Conservation (phyloP, 192 early-diverging fungal genomes). For the Backusella luteola region DNA sequence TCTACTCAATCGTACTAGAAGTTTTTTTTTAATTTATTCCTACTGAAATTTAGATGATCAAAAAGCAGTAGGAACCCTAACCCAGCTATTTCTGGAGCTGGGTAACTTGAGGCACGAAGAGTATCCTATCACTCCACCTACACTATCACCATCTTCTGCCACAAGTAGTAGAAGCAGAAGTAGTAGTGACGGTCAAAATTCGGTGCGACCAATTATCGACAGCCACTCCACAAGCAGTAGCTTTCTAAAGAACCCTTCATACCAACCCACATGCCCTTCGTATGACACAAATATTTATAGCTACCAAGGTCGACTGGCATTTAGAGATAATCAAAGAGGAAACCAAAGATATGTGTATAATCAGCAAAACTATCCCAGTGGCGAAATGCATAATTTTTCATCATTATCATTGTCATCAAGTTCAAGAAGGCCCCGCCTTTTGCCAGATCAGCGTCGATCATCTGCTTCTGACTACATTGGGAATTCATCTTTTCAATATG, state of each 20-base stretch:
- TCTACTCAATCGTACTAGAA: neutral
- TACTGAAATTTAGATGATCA: neutral
- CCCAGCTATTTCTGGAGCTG: neutral
- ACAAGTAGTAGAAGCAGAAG: neutral
- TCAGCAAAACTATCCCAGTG: neutral
- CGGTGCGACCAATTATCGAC: neutral
- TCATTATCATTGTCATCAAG: neutral
- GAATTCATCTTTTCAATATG: neutral
- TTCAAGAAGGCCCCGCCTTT: neutral
- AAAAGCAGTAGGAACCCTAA: neutral
- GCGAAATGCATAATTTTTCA: neutral
- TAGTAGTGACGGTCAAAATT: neutral
- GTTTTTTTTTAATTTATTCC: neutral
- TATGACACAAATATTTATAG: neutral
- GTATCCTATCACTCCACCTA: neutral
- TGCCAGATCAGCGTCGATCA: neutral
- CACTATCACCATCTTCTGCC: neutral
- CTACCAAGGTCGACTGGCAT: neutral
- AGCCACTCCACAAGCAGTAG: neutral
- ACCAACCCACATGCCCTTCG: neutral
- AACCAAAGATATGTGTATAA: neutral
- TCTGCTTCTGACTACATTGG: constrained; percentile 4
- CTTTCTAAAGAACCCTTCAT: neutral
- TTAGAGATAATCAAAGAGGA: neutral
- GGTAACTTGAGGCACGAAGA: neutral